phyloP scores from a whole-genome alignment of 2,329 filamentous ascomycete species.

The Claviceps cyperi region DNA sequence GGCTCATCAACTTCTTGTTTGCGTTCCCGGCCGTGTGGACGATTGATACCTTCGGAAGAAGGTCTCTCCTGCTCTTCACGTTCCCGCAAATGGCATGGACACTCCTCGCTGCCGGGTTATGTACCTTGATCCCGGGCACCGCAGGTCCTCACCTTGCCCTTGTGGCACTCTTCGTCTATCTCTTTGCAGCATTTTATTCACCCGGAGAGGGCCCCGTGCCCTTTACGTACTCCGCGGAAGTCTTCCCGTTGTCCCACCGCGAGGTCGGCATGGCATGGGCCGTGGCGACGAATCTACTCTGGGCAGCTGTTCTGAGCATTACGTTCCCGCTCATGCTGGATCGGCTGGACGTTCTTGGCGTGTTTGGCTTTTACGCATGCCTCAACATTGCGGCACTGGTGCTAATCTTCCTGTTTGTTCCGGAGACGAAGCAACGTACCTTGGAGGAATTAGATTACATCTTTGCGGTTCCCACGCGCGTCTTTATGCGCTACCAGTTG shows the following conservation, averaged over 20 bases:
- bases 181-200: constrained; percentile 37
- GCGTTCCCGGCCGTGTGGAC: constrained; percentile 44
- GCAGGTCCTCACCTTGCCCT: constrained; percentile 24
- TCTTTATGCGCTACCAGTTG: constrained; percentile 42
- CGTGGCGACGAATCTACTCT: constrained; percentile 50
- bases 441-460: constrained; percentile 44
- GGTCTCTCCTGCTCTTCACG: constrained; percentile 30
- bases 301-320: constrained; percentile 46
- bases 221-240: constrained; percentile 54
- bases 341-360: constrained; percentile 28
- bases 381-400: constrained; percentile 40
- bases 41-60: constrained; percentile 42
- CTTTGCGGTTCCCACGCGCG: constrained; percentile 43
- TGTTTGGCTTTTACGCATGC: constrained; percentile 40
- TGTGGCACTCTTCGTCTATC: constrained; percentile 41
- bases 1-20: constrained; percentile 43
- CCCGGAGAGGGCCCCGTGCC: constrained; percentile 50
- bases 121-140: constrained; percentile 32
- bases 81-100: constrained; percentile 30
- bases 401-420: constrained; percentile 42
- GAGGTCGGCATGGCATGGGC: constrained; percentile 59
- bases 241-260: constrained; percentile 55
- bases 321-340: constrained; percentile 45
- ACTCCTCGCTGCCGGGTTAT: constrained; percentile 28
- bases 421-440: constrained; percentile 43